These are phyloP conservation scores for Vickermania ingenoplastis DNA, from an alignment of 208 protist species.

Conservation along the genomic window DNA sequence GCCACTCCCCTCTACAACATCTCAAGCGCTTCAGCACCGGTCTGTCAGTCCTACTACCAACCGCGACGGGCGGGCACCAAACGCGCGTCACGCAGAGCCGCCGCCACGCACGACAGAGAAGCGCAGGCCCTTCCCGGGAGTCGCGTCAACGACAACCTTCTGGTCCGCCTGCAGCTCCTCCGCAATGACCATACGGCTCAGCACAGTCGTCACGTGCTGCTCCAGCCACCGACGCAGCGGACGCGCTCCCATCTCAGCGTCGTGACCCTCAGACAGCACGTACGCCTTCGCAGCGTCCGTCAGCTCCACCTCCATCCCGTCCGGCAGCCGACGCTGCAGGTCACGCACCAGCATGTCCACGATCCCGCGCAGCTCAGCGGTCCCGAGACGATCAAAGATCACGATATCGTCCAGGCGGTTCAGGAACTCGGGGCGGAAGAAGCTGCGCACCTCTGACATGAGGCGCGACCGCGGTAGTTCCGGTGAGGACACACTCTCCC, in stretches of 20 bases:
- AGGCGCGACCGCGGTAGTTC: constrained; percentile 23
- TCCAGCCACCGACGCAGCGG: constrained; percentile 85
- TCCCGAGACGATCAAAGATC: constrained; percentile 36
- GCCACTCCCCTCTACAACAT: no score
- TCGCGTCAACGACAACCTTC: constrained; percentile 42
- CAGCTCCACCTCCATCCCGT: constrained; percentile 41
- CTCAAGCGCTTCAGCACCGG: no score
- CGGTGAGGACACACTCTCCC: constrained; percentile 21
- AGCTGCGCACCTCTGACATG: constrained; percentile 27
- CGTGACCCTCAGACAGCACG: constrained; percentile 56
- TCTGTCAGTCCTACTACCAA: no score
- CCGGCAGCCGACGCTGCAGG: no score
- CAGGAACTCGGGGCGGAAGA: constrained; percentile 67
- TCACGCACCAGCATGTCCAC: constrained; percentile 36
- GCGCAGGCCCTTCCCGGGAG: constrained; percentile 28
- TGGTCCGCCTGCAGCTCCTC: constrained; percentile 67
- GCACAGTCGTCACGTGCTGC: constrained; percentile 80
- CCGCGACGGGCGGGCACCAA: neutral
- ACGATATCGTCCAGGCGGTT: no score
- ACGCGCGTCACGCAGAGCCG: neutral
- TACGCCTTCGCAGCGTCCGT: constrained; percentile 56
- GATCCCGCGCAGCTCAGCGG: constrained; percentile 32
- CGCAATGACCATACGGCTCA: constrained; percentile 80
- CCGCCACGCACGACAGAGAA: constrained; percentile 51
- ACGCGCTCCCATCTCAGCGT: constrained; percentile 86